Percentiles rank a stretch among this genome's conserved stretches.
These are phyloP conservation scores for Pseudocercospora fuligena DNA, from an alignment of 2,329 filamentous ascomycete genomes.

Conservation along the genomic window DNA sequence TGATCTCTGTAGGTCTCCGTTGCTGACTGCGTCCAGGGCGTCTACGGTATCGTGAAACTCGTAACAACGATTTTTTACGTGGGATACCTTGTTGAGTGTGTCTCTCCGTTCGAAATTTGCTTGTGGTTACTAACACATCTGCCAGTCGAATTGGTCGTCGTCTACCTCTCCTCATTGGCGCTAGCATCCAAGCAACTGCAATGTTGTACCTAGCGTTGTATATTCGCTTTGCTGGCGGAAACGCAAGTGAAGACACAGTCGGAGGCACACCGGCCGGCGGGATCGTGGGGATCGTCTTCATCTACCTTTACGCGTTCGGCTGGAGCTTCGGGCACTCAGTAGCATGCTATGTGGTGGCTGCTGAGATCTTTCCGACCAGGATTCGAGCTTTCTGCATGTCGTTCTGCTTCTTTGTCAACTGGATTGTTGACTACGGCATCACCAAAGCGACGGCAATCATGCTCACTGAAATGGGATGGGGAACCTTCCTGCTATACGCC, in stretches of 20 bases:
- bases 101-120: neutral
- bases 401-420: conserved; percentile 32
- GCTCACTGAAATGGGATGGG: conserved; percentile 29
- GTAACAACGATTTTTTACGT: conserved; percentile 30
- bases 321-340: conserved; percentile 30
- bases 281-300: conserved; percentile 27
- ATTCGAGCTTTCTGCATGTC: conserved; percentile 30
- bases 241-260: conserved; percentile 7
- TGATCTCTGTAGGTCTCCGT: neutral
- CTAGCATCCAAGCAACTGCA: conserved; percentile 25
- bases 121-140: neutral
- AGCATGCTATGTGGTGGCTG: conserved; percentile 28
- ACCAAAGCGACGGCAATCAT: conserved; percentile 27
- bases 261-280: conserved; percentile 26
- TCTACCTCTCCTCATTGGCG: conserved; percentile 27
- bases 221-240: conserved; percentile 21
- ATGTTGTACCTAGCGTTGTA: conserved; percentile 30
- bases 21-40: conserved; percentile 23
- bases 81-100: conserved; percentile 24
- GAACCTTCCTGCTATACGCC: conserved; percentile 28
- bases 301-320: conserved; percentile 29
- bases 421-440: conserved; percentile 32
- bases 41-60: conserved; percentile 30
- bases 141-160: conserved; percentile 24
- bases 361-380: conserved; percentile 28